Evolutionary conservation across 2,329 filamentous ascomycete species (phyloP).

Genomic region (Diaporthe sp.): DNA sequence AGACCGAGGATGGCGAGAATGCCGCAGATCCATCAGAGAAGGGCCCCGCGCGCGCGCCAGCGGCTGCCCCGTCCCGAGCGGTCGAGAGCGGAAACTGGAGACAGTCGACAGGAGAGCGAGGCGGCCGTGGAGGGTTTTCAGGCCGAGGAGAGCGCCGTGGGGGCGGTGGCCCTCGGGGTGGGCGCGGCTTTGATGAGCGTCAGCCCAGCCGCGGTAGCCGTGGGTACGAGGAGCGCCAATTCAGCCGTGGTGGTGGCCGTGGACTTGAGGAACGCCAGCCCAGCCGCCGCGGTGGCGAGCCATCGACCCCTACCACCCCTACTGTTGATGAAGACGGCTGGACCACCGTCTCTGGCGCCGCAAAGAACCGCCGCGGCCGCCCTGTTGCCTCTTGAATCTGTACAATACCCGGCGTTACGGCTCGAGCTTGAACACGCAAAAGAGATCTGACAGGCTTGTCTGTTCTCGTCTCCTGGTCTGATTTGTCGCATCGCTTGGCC

Average conservation of each 20-base stretch:
- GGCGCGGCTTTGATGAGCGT: constrained; percentile 60
- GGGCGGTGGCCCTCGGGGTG: constrained; percentile 56
- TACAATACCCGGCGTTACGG: constrained; percentile 38
- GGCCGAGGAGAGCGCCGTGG: constrained; percentile 58
- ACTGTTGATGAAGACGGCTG: constrained; percentile 73
- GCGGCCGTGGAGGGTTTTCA: constrained; percentile 61
- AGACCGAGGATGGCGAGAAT: constrained; percentile 50
- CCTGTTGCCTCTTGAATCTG: constrained; percentile 40
- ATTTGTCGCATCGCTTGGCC: constrained; percentile 28
- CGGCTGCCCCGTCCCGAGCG: constrained; percentile 64
- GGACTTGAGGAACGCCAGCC: constrained; percentile 49
- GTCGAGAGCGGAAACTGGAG: constrained; percentile 74
- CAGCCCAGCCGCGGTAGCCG: constrained; percentile 50
- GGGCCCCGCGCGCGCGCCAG: constrained; percentile 52
- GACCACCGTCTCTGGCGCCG: constrained; percentile 67
- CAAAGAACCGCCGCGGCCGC: constrained; percentile 56
- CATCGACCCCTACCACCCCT: constrained; percentile 51
- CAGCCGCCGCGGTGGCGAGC: constrained; percentile 48
- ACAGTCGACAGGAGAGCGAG: constrained; percentile 63
- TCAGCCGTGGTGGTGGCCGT: constrained; percentile 26
- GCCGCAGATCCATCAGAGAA: constrained; percentile 51
- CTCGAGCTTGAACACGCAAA: constrained; percentile 10
- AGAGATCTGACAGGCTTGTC: constrained; percentile 17
- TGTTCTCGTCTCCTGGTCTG: constrained; percentile 29
- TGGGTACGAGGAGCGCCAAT: constrained; percentile 25